These are phyloP conservation scores for Corinectria fuckeliana DNA, from an alignment of 2,329 filamentous ascomycete species.

Conservation along the genomic window DNA sequence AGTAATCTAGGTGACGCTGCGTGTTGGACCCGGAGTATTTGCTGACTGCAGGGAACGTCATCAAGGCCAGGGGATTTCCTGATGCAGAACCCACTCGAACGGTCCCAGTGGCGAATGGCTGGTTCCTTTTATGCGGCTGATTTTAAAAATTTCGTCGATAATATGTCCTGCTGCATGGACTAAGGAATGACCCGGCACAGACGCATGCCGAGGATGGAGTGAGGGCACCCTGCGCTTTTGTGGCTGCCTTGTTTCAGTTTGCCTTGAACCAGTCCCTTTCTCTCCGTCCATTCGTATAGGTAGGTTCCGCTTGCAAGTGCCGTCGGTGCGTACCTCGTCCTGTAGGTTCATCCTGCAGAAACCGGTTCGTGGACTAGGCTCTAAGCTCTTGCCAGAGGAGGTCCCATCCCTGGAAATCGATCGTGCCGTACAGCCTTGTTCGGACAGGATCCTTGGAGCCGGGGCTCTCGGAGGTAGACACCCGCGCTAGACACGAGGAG, in stretches of 20 bases:
- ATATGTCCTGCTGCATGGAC: slow-evolving; percentile 24
- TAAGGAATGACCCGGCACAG: slow-evolving; percentile 30
- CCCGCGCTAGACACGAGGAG: slow-evolving; percentile 32
- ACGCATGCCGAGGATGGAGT: slow-evolving; percentile 6
- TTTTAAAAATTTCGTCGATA: slow-evolving; percentile 13
- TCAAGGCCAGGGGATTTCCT: slow-evolving; percentile 14
- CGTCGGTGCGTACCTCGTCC: no score
- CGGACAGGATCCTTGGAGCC: slow-evolving; percentile 13
- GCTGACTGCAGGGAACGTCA: slow-evolving; percentile 13
- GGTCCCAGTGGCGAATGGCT: slow-evolving; percentile 26
- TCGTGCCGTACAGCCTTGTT: slow-evolving; percentile 25
- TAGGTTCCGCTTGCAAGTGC: slow-evolving; percentile 22
- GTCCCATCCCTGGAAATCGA: slow-evolving; percentile 23
- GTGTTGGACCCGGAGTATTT: slow-evolving; percentile 8
- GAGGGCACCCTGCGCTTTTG: slow-evolving; percentile 20
- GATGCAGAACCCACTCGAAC: slow-evolving; percentile 12
- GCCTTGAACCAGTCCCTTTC: slow-evolving; percentile 19
- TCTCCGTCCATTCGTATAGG: slow-evolving; percentile 2
- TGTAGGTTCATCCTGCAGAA: slow-evolving; percentile 19
- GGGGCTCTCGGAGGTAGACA: slow-evolving; percentile 25
- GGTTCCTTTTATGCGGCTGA: slow-evolving; percentile 26
- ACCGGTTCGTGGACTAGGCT: slow-evolving; percentile 29
- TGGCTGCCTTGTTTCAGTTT: slow-evolving; percentile 35
- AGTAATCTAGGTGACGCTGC: not conserved
- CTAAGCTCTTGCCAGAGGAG: slow-evolving; percentile 25